phyloP scores from a whole-genome alignment of 1,139 yeast genomes.

The Zygoascus meyerae region DNA sequence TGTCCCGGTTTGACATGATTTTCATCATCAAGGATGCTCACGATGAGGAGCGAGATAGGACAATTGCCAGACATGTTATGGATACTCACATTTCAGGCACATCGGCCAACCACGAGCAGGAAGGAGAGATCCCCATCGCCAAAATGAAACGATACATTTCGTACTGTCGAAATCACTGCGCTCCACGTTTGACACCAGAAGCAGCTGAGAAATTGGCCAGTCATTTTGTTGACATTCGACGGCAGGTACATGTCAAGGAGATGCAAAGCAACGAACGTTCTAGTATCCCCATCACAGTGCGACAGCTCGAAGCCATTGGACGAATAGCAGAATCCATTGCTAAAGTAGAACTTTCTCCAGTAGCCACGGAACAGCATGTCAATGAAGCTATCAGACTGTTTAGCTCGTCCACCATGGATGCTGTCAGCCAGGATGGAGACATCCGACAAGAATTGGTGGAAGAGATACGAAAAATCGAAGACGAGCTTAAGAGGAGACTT shows the following conservation, averaged over 20 bases:
- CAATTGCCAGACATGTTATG: conserved; percentile 93
- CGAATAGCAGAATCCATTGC: conserved; percentile 96
- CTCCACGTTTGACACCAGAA: conserved; percentile 83
- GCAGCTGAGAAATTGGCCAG: conserved; percentile 92
- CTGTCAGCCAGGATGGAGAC: conserved; percentile 78
- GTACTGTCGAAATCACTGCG: conserved; percentile 83
- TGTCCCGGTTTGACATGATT: conserved; percentile 98
- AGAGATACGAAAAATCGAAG: conserved; percentile 75
- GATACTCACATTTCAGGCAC: conserved; percentile 83
- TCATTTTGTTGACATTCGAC: conserved; percentile 87
- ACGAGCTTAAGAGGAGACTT: conserved; percentile 78
- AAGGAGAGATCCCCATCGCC: conserved; percentile 85
- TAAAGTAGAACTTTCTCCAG: conserved; percentile 72
- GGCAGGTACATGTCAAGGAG: conserved; percentile 76
- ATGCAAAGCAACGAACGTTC: conserved; percentile 81
- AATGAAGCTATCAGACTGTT: conserved; percentile 93
- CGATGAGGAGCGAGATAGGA: conserved; percentile 74
- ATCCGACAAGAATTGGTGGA: conserved; percentile 49
- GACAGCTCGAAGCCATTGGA: conserved; percentile 95
- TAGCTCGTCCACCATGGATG: conserved; percentile 97
- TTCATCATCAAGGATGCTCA: conserved; percentile 96
- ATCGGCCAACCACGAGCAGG: conserved; percentile 48
- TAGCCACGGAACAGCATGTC: conserved; percentile 85
- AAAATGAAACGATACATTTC: conserved; percentile 90
- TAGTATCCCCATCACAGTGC: conserved; percentile 92